Evolutionary conservation across 441 rosid genomes (phyloP).

Genomic region (Brassica hybrid): DNA sequence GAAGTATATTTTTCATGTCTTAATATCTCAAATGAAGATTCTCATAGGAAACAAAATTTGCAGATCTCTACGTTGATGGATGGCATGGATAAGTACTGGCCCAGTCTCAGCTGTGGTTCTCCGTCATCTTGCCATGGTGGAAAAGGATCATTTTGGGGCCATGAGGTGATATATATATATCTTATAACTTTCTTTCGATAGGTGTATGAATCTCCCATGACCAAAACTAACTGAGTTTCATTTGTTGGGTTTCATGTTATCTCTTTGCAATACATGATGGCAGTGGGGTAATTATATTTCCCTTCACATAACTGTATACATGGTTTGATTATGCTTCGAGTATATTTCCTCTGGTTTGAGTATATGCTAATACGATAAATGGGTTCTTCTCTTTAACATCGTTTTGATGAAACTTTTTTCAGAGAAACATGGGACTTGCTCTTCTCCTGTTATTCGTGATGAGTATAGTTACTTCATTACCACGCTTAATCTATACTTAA

Average conservation of each 20-base stretch:
- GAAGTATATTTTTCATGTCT: not conserved
- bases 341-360: slow-evolving; percentile 10
- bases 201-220: slow-evolving; percentile 6
- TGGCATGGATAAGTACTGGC: slow-evolving; percentile 81
- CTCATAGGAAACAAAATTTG: not conserved
- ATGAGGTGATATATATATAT: slow-evolving; percentile 65
- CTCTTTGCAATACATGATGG: slow-evolving; percentile 41
- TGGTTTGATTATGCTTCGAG: not conserved
- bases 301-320: not conserved
- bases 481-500: slow-evolving; percentile 73
- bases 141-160: slow-evolving; percentile 90
- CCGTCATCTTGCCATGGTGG: slow-evolving; percentile 77
- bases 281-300: slow-evolving; percentile 87
- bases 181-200: not conserved
- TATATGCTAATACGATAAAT: not conserved
- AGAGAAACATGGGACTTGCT: slow-evolving; percentile 98
- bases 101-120: slow-evolving; percentile 74
- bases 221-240: slow-evolving; percentile 48
- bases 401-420: slow-evolving; percentile 33
- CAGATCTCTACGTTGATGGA: slow-evolving; percentile 35
- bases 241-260: slow-evolving; percentile 46
- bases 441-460: slow-evolving; percentile 70
- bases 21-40: slow-evolving; percentile 1
- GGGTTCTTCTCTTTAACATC: slow-evolving; percentile 4
- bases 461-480: slow-evolving; percentile 78